Evolutionary conservation across 306 rosid species (phyloP).

Genomic region (Lupinus albus): DNA sequence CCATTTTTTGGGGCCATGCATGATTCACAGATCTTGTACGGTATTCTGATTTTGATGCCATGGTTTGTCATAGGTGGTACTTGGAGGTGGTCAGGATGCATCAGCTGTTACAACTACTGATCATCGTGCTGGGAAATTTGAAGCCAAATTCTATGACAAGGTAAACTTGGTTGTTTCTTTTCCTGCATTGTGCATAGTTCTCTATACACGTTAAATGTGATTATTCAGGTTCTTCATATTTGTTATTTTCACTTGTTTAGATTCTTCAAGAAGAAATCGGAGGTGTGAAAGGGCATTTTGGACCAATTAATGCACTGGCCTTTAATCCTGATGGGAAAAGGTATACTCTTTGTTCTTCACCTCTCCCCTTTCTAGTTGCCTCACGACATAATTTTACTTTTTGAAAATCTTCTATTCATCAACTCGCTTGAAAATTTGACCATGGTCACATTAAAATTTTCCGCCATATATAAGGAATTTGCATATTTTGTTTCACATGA

Average conservation of each 20-base stretch:
- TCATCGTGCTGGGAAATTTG: slow-evolving; percentile 82
- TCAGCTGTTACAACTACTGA: slow-evolving; percentile 87
- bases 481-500: background rate
- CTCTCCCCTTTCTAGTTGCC: background rate
- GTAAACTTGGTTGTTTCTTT: slow-evolving; percentile 36
- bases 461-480: background rate
- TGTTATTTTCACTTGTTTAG: slow-evolving; percentile 45
- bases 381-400: background rate
- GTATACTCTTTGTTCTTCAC: slow-evolving; percentile 43
- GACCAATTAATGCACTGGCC: slow-evolving; percentile 95
- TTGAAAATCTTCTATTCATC: background rate
- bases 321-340: slow-evolving; percentile 96
- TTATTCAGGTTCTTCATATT: slow-evolving; percentile 14
- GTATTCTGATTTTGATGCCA: slow-evolving; percentile 5
- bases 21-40: background rate
- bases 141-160: slow-evolving; percentile 91
- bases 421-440: slow-evolving; percentile 9
- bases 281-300: slow-evolving; percentile 97
- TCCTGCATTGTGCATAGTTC: background rate
- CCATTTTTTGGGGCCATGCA: background rate
- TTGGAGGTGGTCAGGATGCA: slow-evolving; percentile 99
- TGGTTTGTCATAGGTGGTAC: slow-evolving; percentile 62
- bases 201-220: background rate
- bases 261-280: slow-evolving; percentile 98
- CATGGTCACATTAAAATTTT: background rate